Conservation (phyloP, 2,329 filamentous ascomycete genomes). For the Cladosporium velox region DNA sequence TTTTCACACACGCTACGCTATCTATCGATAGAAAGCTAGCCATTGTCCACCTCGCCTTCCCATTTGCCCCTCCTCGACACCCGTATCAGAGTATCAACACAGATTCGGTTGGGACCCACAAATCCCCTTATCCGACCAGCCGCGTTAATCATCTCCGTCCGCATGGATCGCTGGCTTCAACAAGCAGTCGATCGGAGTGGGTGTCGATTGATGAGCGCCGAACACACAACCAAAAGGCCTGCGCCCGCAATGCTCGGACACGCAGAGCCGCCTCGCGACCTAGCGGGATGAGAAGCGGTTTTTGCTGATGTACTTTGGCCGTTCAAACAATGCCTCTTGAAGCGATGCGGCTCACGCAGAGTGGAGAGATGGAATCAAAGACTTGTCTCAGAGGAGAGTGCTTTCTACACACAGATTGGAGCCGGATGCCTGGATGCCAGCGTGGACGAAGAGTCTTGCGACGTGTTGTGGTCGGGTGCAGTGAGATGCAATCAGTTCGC, state of each 20-base stretch:
- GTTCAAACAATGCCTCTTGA: conserved; percentile 64
- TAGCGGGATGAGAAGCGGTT: conserved; percentile 60
- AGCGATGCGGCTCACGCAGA: conserved; percentile 25
- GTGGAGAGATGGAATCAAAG: conserved; percentile 82
- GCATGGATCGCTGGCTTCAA: conserved; percentile 25
- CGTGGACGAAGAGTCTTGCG: background rate
- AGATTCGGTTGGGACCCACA: conserved; percentile 10
- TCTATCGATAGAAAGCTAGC: conserved; percentile 39
- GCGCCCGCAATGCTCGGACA: conserved; percentile 18
- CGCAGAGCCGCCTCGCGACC: conserved; percentile 14
- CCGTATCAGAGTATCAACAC: conserved; percentile 29
- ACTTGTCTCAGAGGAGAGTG: conserved; percentile 85
- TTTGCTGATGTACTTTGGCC: conserved; percentile 97
- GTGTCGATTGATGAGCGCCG: conserved; percentile 61
- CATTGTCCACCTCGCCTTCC: conserved; percentile 50
- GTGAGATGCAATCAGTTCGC: background rate
- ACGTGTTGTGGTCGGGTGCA: conserved; percentile 7
- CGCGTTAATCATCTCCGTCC: conserved; percentile 66
- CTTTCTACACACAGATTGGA: conserved; percentile 69
- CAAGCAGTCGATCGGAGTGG: conserved; percentile 47
- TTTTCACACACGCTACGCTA: conserved; percentile 49
- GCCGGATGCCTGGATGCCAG: background rate
- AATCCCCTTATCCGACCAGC: conserved; percentile 57
- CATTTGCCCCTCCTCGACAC: conserved; percentile 43
- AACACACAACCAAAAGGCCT: conserved; percentile 41